phyloP scores from a whole-genome alignment of 2,329 filamentous ascomycete species.

The Helminthosporium solani region DNA sequence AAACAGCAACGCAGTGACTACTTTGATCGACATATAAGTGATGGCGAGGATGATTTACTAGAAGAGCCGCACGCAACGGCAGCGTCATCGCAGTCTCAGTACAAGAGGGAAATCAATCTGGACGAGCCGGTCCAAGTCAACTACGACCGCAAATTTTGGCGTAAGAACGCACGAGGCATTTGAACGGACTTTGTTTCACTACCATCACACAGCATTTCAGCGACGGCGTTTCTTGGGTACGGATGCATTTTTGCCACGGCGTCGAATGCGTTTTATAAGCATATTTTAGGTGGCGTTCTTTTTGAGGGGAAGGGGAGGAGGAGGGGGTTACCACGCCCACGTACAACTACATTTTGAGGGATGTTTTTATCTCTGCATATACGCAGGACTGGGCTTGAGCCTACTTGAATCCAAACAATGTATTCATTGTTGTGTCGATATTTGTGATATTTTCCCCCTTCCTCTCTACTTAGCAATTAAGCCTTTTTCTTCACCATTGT shows the following conservation, averaged over 20 bases:
- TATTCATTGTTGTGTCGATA: not conserved
- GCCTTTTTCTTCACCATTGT: too few relatives aligned
- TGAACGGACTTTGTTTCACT: slow-evolving; percentile 7
- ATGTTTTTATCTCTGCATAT: not conserved
- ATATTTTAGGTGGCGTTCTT: not conserved
- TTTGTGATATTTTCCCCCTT: too few relatives aligned
- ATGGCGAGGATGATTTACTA: slow-evolving; percentile 23
- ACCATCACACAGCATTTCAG: not conserved
- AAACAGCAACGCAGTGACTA: slow-evolving; percentile 19
- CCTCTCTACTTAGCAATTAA: too few relatives aligned
- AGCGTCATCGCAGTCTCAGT: slow-evolving; percentile 25
- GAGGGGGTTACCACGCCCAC: not conserved
- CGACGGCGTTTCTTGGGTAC: not conserved
- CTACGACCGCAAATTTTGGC: slow-evolving; percentile 60
- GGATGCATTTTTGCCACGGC: not conserved
- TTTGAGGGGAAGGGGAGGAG: not conserved
- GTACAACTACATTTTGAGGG: not conserved
- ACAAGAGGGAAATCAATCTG: slow-evolving; percentile 31
- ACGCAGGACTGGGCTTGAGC: not conserved
- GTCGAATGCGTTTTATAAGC: not conserved
- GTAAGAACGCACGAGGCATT: not conserved
- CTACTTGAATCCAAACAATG: not conserved
- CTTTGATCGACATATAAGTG: slow-evolving; percentile 10
- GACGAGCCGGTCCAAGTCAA: slow-evolving; percentile 55
- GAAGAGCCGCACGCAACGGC: slow-evolving; percentile 22